Evolutionary conservation across 441 rosid species (phyloP), one percentile per base, ranked within the genome.

Genomic region (Capsella rubella): DNA sequence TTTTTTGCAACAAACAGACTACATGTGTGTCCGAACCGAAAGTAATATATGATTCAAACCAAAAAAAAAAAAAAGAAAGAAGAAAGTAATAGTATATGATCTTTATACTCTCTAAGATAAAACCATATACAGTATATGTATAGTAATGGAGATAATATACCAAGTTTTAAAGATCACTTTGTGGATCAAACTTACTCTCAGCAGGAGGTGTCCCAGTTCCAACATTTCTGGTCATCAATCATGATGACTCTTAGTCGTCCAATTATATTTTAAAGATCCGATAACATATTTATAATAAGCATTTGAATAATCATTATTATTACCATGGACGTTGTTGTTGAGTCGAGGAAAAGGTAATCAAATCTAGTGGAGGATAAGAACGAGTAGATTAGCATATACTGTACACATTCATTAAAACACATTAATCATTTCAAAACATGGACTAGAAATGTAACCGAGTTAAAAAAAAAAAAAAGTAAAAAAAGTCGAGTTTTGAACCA

Each of bases 401-500:
- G 8, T 18, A 50, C 49, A 45, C 15, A 14, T 0, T 35, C 6
- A 10, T 40, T 10, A 27, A 13, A 51, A 21, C 46, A 29, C 25
- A 47, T 0, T 21, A 52, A 64, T 53, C 14, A 63, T 54, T 63
- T 70, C 50, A 70, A 63, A 21, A 57, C 75, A 64, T 64, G 42
- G 27, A 35, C 54, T 47, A 28, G 43, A 63, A 25, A 46, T 46
- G 46, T 45, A 46, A 55, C 34, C 16, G 40, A 69, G 58, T 69
- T 47, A 62, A 47, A 3, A 46, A 37, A 76, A 37, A 21, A 21
- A 21, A 21, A 21, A n/a, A n/a, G n/a, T n/a, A n/a, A n/a, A n/a
- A n/a, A 21, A 21, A 21, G 25, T 64, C 4, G 16, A 76, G 80
- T 64, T 71, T 64, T 39, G 63, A 71, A 76, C 72, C 80, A 76